Percentiles rank a stretch among this genome's conserved stretches.
These are phyloP conservation scores for Tricholoma flavovirens DNA, from an alignment of 768 basidiomycete species.

Conservation along the genomic window DNA sequence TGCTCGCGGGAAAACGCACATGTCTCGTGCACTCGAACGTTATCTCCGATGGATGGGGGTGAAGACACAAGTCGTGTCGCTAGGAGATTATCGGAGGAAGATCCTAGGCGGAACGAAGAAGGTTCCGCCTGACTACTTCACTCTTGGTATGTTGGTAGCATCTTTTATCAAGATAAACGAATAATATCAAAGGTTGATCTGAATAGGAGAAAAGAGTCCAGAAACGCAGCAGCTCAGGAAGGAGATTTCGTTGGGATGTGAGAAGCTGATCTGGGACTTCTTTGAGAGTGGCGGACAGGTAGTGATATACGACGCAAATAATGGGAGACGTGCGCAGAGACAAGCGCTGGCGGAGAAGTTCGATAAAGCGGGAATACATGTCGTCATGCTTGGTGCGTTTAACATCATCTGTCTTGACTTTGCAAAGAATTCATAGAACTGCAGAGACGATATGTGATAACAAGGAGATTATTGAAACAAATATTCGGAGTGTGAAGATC, in stretches of 20 bases:
- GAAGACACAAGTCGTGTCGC: conserved; percentile 89
- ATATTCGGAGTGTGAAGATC: conserved; percentile 95
- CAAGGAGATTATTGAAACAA: conserved; percentile 86
- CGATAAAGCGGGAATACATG: conserved; percentile 81
- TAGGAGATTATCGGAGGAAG: conserved; percentile 93
- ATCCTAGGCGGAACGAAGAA: conserved; percentile 82
- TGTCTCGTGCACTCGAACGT: conserved; percentile 91
- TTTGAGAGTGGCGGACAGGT: conserved; percentile 88
- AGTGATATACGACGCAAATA: conserved; percentile 98
- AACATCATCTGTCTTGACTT: background rate
- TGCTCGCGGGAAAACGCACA: conserved; percentile 94
- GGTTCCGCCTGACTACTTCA: conserved; percentile 91
- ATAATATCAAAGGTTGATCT: background rate
- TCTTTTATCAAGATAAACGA: background rate
- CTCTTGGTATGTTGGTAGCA: conserved; percentile 46
- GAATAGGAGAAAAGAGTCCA: conserved; percentile 67
- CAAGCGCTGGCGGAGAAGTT: conserved; percentile 79
- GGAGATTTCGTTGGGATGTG: conserved; percentile 76
- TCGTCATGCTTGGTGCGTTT: conserved; percentile 79
- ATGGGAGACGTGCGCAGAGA: conserved; percentile 66
- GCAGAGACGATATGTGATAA: conserved; percentile 89
- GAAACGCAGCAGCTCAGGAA: conserved; percentile 77
- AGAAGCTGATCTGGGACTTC: conserved; percentile 84
- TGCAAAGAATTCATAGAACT: background rate
- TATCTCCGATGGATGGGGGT: conserved; percentile 98